These are phyloP conservation scores for Coemansia biformis DNA, from an alignment of 192 early-diverging fungal genomes.

Conservation along the genomic window DNA sequence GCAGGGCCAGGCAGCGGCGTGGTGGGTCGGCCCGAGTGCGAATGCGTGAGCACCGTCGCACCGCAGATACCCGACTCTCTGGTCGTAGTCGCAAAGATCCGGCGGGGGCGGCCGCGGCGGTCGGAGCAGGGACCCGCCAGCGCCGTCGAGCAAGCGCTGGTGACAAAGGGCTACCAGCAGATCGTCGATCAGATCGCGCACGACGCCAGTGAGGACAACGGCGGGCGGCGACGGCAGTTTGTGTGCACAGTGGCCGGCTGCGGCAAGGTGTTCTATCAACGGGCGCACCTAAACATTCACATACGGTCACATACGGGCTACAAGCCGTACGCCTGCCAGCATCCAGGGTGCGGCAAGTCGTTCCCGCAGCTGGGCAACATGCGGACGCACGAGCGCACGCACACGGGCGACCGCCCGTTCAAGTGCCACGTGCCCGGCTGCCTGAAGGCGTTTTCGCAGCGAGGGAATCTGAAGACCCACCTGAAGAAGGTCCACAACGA, in stretches of 20 bases:
- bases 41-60: constrained; percentile 19
- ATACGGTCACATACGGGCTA: constrained; percentile 54
- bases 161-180: constrained; percentile 30
- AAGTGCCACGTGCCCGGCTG: constrained; percentile 62
- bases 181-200: constrained; percentile 44
- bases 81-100: constrained; percentile 41
- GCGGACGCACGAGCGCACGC: constrained; percentile 76
- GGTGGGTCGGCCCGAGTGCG: no score
- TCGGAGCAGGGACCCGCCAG: constrained; percentile 16
- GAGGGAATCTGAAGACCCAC: constrained; percentile 62
- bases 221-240: constrained; percentile 42
- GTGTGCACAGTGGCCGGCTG: constrained; percentile 53
- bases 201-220: constrained; percentile 39
- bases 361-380: constrained; percentile 79
- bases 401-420: constrained; percentile 71
- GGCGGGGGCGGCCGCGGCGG: constrained; percentile 42
- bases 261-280: constrained; percentile 62
- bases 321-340: constrained; percentile 55
- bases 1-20: no score
- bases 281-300: constrained; percentile 71
- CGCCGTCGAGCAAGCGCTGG: constrained; percentile 11
- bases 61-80: constrained; percentile 39
- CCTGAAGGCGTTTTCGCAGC: constrained; percentile 67
- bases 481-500: constrained; percentile 39
- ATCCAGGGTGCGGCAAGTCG: constrained; percentile 67